A percentile compares a stretch with the other conserved stretches of the same genome.
Conservation (phyloP, 192 early-diverging fungal genomes). For the Coemansia sp. region DNA sequence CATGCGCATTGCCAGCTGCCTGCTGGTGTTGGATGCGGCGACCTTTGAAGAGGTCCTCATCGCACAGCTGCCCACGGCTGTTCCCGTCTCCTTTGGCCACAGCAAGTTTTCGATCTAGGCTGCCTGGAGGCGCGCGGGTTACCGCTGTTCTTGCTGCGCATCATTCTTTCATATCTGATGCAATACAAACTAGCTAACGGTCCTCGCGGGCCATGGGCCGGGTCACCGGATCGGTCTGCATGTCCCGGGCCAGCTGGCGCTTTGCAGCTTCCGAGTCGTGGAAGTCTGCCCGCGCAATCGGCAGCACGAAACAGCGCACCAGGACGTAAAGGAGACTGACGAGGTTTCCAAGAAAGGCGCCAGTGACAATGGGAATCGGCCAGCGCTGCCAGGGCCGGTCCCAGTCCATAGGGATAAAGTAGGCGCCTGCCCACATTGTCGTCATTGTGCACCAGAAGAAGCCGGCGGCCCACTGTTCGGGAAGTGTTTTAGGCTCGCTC, state of each 20-base stretch:
- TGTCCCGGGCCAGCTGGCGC: constrained; percentile 5
- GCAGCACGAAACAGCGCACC: constrained; percentile 32
- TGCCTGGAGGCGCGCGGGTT: too few relatives aligned
- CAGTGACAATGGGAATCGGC: constrained; percentile 41
- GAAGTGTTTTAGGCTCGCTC: constrained; percentile 8
- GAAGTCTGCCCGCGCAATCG: constrained; percentile 23
- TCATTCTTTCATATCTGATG: too few relatives aligned
- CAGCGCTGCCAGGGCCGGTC: constrained; percentile 45
- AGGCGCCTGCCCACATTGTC: constrained; percentile 22
- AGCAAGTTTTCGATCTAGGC: constrained; percentile 41
- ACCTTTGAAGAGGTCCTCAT: constrained; percentile 59
- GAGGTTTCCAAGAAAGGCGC: constrained; percentile 40
- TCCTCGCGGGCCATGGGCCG: constrained; percentile 9
- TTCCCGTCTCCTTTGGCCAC: constrained; percentile 71
- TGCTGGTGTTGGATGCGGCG: constrained; percentile 70
- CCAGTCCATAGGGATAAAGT: constrained; percentile 49
- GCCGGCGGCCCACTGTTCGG: constrained; percentile 42
- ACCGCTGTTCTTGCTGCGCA: too few relatives aligned
- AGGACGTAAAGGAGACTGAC: constrained; percentile 28
- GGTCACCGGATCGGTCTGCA: not conserved
- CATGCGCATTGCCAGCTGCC: constrained; percentile 56
- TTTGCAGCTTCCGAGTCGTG: constrained; percentile 12
- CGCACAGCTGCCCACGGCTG: constrained; percentile 57
- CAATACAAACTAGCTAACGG: not conserved
- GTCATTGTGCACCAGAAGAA: constrained; percentile 42